Percentiles rank a stretch among this genome's conserved stretches.
phyloP scores from a whole-genome alignment of 352 stramenopile genomes.

The Phytophthora nicotianae region DNA sequence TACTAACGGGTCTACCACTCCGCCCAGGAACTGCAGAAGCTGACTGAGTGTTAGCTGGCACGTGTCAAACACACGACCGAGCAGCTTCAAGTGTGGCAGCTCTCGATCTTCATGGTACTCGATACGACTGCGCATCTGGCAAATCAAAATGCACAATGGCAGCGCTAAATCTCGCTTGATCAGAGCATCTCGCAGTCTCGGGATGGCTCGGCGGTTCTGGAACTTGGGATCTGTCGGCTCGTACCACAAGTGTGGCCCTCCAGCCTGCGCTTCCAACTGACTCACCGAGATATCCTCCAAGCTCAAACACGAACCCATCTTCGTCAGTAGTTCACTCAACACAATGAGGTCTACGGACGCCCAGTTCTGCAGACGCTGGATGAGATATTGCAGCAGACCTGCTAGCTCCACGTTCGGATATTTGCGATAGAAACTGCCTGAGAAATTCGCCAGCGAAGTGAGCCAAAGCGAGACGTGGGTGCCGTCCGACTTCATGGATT shows the following conservation, averaged over 20 bases:
- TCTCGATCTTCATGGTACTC: slow-evolving; percentile 71
- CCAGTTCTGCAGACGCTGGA: slow-evolving; percentile 86
- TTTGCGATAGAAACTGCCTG: slow-evolving; percentile 93
- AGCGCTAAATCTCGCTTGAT: slow-evolving; percentile 82
- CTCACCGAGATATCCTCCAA: slow-evolving; percentile 86
- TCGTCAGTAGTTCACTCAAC: slow-evolving; percentile 87
- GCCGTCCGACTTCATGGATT: slow-evolving; percentile 87
- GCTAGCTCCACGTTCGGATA: slow-evolving; percentile 93
- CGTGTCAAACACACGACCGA: slow-evolving; percentile 82
- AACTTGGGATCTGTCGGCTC: slow-evolving; percentile 82
- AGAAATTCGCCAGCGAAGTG: slow-evolving; percentile 93
- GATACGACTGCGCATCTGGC: slow-evolving; percentile 86
- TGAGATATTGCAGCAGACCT: slow-evolving; percentile 91
- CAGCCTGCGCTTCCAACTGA: slow-evolving; percentile 84
- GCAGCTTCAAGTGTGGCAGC: slow-evolving; percentile 74
- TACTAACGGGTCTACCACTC: slow-evolving; percentile 68
- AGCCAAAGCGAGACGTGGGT: slow-evolving; percentile 95
- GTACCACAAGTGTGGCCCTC: slow-evolving; percentile 79
- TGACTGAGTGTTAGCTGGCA: slow-evolving; percentile 88
- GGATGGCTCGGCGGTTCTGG: slow-evolving; percentile 84
- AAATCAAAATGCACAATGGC: slow-evolving; percentile 81
- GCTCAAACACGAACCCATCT: slow-evolving; percentile 88
- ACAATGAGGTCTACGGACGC: slow-evolving; percentile 87
- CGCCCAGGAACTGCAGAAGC: slow-evolving; percentile 84
- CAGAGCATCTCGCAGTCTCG: slow-evolving; percentile 78